Evolutionary conservation across 148 eudicot genomes (phyloP), one percentile per base, ranked within the genome.

Genomic region (Talinum fruticosum): DNA sequence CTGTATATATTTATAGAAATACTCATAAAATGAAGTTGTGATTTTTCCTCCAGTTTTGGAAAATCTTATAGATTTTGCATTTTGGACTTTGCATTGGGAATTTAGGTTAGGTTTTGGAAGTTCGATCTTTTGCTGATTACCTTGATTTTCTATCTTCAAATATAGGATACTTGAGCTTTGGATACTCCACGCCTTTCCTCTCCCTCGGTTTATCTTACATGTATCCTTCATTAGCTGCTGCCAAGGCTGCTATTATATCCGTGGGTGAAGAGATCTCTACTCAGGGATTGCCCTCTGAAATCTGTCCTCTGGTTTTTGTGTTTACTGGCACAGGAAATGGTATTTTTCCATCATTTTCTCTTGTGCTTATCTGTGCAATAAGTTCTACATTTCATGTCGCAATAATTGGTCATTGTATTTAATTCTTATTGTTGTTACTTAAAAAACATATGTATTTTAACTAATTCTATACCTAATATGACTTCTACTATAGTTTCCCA

Each of bases 301-400:
- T 96, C 77, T 93, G 98, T 79, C 99, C 99, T 70, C 82, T 93
- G 64, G 89, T 96, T 73, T 93, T 96, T 84, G 96, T 93, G 36
- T 96, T 96, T 76, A 96, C 99, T 54, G 98, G 99, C 87, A 81
- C 92, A 57, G 99, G 99, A 91, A 96, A 96, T 82, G 99, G 99
- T 95, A 90, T 57, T 70, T 28, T 49, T 36, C 49, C 5, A 57
- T 30, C 28, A 21, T 37, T 34, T 30, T 41, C 19, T 37, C n/a
- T 18, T 57, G 8, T 16, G 24, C 64, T 33, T n/a, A n/a, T n/a
- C 71, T 35, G 37, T 66, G 23, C 57, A 37, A 65, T 75, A 23
- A 6, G 23, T 41, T 54, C 38, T 10, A 15, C 36, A 0, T 28
- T 12, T 30, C 3, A 54, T 41, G 28, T 74, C 44, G 45, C 24